Percentiles rank a stretch among this genome's conserved stretches.
These are phyloP conservation scores for Sclerotinia borealis DNA, from an alignment of 2,329 filamentous ascomycete species.

Conservation along the genomic window DNA sequence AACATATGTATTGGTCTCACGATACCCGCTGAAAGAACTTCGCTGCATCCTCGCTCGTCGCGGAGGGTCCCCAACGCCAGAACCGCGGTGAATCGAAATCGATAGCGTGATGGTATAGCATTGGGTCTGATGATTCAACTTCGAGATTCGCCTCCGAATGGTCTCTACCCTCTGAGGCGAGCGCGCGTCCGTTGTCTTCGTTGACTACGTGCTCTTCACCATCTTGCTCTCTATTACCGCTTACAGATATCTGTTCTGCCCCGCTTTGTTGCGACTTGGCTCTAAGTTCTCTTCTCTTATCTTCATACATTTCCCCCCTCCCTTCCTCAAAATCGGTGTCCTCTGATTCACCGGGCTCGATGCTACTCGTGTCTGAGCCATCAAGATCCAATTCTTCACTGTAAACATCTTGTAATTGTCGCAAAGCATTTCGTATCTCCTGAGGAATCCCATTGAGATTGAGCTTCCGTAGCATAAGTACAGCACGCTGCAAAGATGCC, in stretches of 20 bases:
- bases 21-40: conserved; percentile 23
- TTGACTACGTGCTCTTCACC: conserved; percentile 15
- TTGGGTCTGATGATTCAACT: conserved; percentile 16
- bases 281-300: no score
- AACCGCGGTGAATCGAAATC: conserved; percentile 3
- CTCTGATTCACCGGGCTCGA: no score
- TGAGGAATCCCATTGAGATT: conserved; percentile 18
- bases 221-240: conserved; percentile 17
- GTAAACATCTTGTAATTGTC: conserved; percentile 22
- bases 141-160: conserved; percentile 17
- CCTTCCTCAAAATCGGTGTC: no score
- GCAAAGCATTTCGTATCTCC: conserved; percentile 19
- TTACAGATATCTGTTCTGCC: no score
- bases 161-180: conserved; percentile 16
- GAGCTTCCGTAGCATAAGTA: conserved; percentile 20
- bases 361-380: no score
- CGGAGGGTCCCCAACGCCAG: conserved; percentile 19
- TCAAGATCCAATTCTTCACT: conserved; percentile 21
- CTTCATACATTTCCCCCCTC: no score
- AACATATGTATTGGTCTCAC: no score
- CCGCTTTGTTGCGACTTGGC: no score
- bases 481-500: conserved; percentile 19
- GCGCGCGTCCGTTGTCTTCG: not conserved
- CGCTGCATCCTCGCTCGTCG: conserved; percentile 21
- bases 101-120: conserved; percentile 18